A percentile compares a stretch with the other conserved stretches of the same genome.
phyloP scores from a whole-genome alignment of 2,329 filamentous ascomycete genomes.

The Ceratocystis colombiana region DNA sequence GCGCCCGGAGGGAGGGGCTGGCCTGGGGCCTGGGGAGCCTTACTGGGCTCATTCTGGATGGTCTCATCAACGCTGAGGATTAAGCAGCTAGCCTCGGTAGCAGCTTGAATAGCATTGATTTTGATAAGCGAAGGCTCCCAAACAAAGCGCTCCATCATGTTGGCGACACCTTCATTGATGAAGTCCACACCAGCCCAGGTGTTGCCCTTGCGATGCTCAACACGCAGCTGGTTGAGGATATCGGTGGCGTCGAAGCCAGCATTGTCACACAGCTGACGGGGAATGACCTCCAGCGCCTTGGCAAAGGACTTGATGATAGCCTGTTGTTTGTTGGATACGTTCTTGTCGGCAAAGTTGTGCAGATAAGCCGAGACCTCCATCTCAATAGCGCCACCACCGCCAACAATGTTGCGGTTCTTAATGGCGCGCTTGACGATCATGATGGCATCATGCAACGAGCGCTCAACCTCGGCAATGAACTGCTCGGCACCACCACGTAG shows the following conservation, averaged over 20 bases:
- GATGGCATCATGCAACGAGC: slow-evolving; percentile 94
- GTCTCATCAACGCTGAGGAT: slow-evolving; percentile 97
- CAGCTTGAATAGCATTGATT: slow-evolving; percentile 92
- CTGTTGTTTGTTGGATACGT: slow-evolving; percentile 90
- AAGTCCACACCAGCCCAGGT: slow-evolving; percentile 97
- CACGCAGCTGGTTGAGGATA: slow-evolving; percentile 89
- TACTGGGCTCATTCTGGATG: slow-evolving; percentile 93
- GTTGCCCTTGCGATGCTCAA: slow-evolving; percentile 89
- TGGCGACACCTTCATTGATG: slow-evolving; percentile 74
- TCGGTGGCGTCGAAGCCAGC: slow-evolving; percentile 97
- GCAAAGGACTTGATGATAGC: slow-evolving; percentile 96
- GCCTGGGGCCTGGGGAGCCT: slow-evolving; percentile 68
- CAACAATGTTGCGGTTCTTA: slow-evolving; percentile 88
- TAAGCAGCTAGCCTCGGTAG: slow-evolving; percentile 87
- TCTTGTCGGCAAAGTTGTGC: slow-evolving; percentile 83
- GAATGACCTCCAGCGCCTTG: slow-evolving; percentile 93
- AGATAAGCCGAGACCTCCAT: slow-evolving; percentile 96
- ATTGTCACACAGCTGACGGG: slow-evolving; percentile 94
- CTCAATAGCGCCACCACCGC: slow-evolving; percentile 85
- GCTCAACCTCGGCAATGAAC: slow-evolving; percentile 97
- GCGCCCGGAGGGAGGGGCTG: slow-evolving; percentile 67
- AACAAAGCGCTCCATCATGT: slow-evolving; percentile 93
- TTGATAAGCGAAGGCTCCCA: slow-evolving; percentile 97
- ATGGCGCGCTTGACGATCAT: slow-evolving; percentile 99
- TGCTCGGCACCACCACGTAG: slow-evolving; percentile 95